Conservation (phyloP, 495 filamentous ascomycete species). For the Trichoderma orchidacearum region DNA sequence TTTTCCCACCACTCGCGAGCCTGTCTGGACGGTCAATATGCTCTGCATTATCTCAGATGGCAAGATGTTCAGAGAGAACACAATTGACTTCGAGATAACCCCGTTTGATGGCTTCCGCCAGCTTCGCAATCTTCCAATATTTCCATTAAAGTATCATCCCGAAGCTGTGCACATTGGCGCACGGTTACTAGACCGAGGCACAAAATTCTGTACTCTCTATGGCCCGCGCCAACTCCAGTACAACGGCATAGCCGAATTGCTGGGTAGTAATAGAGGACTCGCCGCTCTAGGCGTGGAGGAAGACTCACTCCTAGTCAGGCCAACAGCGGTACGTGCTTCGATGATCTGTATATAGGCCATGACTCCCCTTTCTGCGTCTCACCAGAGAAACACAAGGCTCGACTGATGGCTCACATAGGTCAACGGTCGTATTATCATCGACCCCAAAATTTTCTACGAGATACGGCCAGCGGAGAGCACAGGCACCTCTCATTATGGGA, state of each 20-base stretch:
- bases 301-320: background rate
- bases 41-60: slow-evolving; percentile 49
- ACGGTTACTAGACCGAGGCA: slow-evolving; percentile 30
- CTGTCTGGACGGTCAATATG: slow-evolving; percentile 27
- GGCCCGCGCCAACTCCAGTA: slow-evolving; percentile 52
- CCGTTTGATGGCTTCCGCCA: slow-evolving; percentile 41
- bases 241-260: slow-evolving; percentile 29
- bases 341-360: background rate
- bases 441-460: slow-evolving; percentile 1
- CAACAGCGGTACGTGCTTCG: background rate
- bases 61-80: slow-evolving; percentile 36
- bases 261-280: slow-evolving; percentile 6
- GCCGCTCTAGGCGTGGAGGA: slow-evolving; percentile 1
- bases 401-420: slow-evolving; percentile 3
- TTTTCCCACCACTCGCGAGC: slow-evolving; percentile 44
- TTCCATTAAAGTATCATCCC: slow-evolving; percentile 43
- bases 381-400: background rate
- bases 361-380: background rate
- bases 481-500: background rate
- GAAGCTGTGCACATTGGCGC: slow-evolving; percentile 24
- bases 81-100: slow-evolving; percentile 27
- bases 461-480: background rate
- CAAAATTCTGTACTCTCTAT: slow-evolving; percentile 36
- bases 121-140: slow-evolving; percentile 40
- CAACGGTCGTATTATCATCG: slow-evolving; percentile 12